phyloP scores from a whole-genome alignment of 176 grass and related monocot species.

The Zea mays region DNA sequence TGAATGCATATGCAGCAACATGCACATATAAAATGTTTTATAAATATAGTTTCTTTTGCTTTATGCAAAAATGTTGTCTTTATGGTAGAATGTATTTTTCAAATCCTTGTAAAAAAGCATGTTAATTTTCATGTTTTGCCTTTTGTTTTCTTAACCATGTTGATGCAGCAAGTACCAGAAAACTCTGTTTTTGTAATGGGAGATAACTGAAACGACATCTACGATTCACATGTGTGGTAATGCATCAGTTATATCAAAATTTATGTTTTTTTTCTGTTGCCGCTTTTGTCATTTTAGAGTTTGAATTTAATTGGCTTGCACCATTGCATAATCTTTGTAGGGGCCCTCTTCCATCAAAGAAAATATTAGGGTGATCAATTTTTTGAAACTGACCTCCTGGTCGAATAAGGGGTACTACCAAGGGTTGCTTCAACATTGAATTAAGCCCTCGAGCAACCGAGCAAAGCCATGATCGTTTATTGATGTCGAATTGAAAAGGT shows the following conservation, averaged over 20 bases:
- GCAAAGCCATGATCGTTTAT: conserved; percentile 21
- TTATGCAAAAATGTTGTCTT: no score
- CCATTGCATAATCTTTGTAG: conserved; percentile 29
- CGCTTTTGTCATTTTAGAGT: no score
- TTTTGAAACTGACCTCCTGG: conserved; percentile 75
- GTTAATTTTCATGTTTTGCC: not conserved
- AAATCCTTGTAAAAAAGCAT: not conserved
- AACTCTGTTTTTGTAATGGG: no score
- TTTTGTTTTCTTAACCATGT: not conserved
- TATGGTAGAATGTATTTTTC: not conserved
- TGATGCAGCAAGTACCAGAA: conserved; percentile 66
- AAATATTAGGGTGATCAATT: conserved; percentile 74
- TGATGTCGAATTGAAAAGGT: conserved; percentile 46
- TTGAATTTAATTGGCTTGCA: not conserved
- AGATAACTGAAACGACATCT: no score
- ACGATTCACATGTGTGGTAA: no score
- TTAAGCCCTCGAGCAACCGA: not conserved
- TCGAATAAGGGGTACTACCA: conserved; percentile 64
- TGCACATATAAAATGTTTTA: no score
- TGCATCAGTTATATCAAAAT: no score
- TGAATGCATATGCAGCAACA: not conserved
- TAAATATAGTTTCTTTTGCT: no score
- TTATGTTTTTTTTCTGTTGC: no score
- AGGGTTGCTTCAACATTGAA: conserved; percentile 24
- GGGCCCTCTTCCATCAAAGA: conserved; percentile 76